These are phyloP conservation scores for Rhizopus delemar DNA, from an alignment of 371 early-diverging fungal genomes.

Conservation along the genomic window DNA sequence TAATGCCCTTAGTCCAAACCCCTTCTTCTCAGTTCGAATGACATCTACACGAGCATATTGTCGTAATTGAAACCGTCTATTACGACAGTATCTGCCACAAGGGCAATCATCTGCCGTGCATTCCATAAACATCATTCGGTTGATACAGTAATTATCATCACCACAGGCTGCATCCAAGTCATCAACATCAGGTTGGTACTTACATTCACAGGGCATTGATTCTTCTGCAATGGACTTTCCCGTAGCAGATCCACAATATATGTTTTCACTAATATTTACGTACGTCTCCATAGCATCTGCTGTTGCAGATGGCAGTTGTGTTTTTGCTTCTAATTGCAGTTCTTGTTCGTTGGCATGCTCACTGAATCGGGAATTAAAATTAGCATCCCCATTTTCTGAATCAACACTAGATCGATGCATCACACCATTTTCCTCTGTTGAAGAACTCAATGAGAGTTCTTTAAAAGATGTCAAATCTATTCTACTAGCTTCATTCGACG, in stretches of 20 bases:
- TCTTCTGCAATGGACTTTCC: slow-evolving; percentile 74
- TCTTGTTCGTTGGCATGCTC: background rate
- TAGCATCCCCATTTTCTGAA: background rate
- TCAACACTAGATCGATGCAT: slow-evolving; percentile 1
- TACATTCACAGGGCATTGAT: slow-evolving; percentile 80
- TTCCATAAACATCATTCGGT: slow-evolving; percentile 90
- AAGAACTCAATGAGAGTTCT: background rate
- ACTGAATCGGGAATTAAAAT: background rate
- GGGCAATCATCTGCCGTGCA: slow-evolving; percentile 90
- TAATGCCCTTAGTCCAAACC: slow-evolving; percentile 85
- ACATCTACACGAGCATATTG: slow-evolving; percentile 87
- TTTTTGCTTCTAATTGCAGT: background rate
- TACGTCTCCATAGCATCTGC: slow-evolving; percentile 58
- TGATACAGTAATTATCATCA: slow-evolving; percentile 86
- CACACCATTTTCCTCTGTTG: background rate
- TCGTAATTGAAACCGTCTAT: slow-evolving; percentile 84
- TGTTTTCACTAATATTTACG: slow-evolving; percentile 63
- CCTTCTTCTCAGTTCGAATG: slow-evolving; percentile 86
- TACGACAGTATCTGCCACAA: slow-evolving; percentile 84
- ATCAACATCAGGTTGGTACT: slow-evolving; percentile 62
- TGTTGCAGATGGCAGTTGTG: slow-evolving; percentile 38
- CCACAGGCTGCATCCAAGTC: slow-evolving; percentile 77
- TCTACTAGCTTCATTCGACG: background rate
- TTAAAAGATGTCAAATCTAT: background rate
- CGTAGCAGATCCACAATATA: slow-evolving; percentile 69